Evolutionary conservation across 2,329 filamentous ascomycete genomes (phyloP).

Genomic region (Endothia cerciana): DNA sequence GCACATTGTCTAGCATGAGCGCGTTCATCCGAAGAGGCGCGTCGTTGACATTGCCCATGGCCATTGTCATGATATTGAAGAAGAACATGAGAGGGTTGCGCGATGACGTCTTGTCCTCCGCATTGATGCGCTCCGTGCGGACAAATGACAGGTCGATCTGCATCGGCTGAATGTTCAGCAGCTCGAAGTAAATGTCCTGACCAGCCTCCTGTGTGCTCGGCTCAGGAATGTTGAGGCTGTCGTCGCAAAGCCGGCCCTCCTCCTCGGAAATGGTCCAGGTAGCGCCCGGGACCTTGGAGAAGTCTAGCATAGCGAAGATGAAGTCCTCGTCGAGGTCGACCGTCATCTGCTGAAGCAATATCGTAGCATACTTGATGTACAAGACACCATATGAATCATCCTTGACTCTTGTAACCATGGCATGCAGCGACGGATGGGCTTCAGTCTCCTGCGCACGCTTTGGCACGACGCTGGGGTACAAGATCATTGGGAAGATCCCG

Average conservation of each 20-base stretch:
- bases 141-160: conserved; percentile 97
- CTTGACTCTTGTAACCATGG: conserved; percentile 91
- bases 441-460: conserved; percentile 97
- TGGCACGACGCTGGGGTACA: conserved; percentile 96
- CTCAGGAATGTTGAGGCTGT: conserved; percentile 88
- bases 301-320: conserved; percentile 93
- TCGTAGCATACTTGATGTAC: conserved; percentile 97
- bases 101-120: conserved; percentile 88
- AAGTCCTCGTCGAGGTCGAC: conserved; percentile 98
- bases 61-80: conserved; percentile 98
- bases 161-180: conserved; percentile 97
- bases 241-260: conserved; percentile 86
- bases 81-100: conserved; percentile 98
- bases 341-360: conserved; percentile 96
- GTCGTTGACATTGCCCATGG: conserved; percentile 98
- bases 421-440: conserved; percentile 90
- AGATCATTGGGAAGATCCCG: conserved; percentile 94
- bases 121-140: conserved; percentile 93
- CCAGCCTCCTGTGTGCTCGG: conserved; percentile 82
- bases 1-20: conserved; percentile 90
- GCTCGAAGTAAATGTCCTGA: conserved; percentile 97
- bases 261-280: conserved; percentile 79
- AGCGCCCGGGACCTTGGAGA: conserved; percentile 88
- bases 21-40: conserved; percentile 93
- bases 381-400: conserved; percentile 97